Evolutionary conservation across 2,329 filamentous ascomycete genomes (phyloP), one percentile per base, ranked within the genome.

Genomic region (Ascochyta pisi): DNA sequence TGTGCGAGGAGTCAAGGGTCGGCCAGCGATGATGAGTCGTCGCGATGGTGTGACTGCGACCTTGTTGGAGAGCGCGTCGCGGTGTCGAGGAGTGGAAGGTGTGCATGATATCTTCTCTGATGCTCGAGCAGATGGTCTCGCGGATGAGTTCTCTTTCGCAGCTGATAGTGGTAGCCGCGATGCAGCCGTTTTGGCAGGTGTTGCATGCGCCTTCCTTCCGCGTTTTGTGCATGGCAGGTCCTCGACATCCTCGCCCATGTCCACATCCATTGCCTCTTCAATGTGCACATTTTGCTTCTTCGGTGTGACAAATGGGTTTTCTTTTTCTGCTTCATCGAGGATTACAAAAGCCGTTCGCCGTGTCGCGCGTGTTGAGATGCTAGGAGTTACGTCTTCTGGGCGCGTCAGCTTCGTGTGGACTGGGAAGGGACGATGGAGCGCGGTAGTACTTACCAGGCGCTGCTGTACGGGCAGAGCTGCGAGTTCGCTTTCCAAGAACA

Each of bases 11-110:
- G 91, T 93, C 67, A 89, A 84, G 33, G 91, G 82, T 69, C 86
- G 90, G 61, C 88, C 90, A 33, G 85, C 84, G 12, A 93, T 86
- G 78, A 91, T 89, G 55, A 96, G 88, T 53, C 91, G 86, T 74
- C 96, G 92, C 55, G 91, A 87, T 39, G 94, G 94, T 5, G 94
- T 97, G 50, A 89, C 83, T 3, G 90, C 89, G 19, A 87, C 83
- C 60, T 82, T 83, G 64, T 86, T 84, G 47, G 86, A 84, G 56
- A 94, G 83, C 43, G 85, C 91, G 86, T 97, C 89, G 75, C 90
- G 86, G 71, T 92, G 90, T 64, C 91, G 84, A 24, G 90, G 88
- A 10, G 91, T 93, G 22, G 86, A 85, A 1, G 91, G 91, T 2
- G 88, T 78, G 46, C 68, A 57, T 22, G 69, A 65, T 34, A 64